These are phyloP conservation scores for Paxillus rubicundulus DNA, from an alignment of 768 basidiomycete species.

Conservation along the genomic window DNA sequence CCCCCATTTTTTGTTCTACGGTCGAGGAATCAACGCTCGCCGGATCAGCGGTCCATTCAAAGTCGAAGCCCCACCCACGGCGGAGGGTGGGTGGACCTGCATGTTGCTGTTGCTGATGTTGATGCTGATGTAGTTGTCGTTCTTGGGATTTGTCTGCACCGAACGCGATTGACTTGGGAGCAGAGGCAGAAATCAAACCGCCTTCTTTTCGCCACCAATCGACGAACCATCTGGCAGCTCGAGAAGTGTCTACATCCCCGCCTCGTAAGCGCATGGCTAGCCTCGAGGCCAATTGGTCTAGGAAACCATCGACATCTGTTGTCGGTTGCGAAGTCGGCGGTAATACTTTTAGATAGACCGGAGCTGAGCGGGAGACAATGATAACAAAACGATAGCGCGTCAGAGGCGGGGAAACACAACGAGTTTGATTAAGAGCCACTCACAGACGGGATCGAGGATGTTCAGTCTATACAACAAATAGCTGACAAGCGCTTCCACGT, in stretches of 20 bases:
- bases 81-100: conserved; percentile 17
- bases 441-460: conserved; percentile 68
- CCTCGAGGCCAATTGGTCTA: conserved; percentile 65
- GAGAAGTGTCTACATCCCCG: conserved; percentile 62
- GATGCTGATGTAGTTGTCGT: neutral
- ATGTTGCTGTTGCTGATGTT: neutral
- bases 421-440: conserved; percentile 29
- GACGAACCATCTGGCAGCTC: conserved; percentile 81
- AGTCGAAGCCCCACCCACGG: conserved; percentile 85
- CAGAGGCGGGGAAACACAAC: conserved; percentile 7
- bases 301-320: conserved; percentile 60
- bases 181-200: conserved; percentile 50
- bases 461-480: conserved; percentile 88
- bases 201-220: conserved; percentile 85
- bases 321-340: conserved; percentile 55
- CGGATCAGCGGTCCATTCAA: conserved; percentile 56
- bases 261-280: conserved; percentile 84
- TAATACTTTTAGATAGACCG: conserved; percentile 66
- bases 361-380: conserved; percentile 41
- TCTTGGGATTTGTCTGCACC: neutral
- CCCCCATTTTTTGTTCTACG: conserved; percentile 69
- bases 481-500: conserved; percentile 76
- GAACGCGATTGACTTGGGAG: conserved; percentile 25
- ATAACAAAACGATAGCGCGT: neutral
- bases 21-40: conserved; percentile 15